Evolutionary conservation across 106 monocot species (phyloP), one percentile per base, ranked within the genome.

Genomic region (Phalaenopsis aphrodite): DNA sequence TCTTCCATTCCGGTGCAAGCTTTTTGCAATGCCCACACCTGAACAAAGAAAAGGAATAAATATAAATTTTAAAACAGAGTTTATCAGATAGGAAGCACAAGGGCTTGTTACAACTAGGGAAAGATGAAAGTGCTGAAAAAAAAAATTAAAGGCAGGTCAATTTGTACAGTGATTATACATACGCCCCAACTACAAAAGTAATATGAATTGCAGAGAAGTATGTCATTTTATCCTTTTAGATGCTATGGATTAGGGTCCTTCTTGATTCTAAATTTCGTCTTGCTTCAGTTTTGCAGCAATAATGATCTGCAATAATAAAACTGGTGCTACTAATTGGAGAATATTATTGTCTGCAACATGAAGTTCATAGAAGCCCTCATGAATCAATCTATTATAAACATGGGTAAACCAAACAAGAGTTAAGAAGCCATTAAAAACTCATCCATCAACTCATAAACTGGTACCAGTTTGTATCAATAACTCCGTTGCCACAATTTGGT

Each of bases 1-100:
- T 98, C 86, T 91, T 98, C 98, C 98, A 98, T 79, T 98, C 98
- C 46, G 98, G 98, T 67, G 98, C 94, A 77, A 98, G 86, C 68
- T 94, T 98, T 85, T 98, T 98, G 81, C 98, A 98, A 80, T 98
- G 98, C 24, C 98, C 97, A 78, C 98, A 98, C 98, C 98, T 98
- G 82, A 73, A 81, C 78, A n/a, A 81, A 42, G 3, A 72, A 78
- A 81, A 57, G 8, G 19, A 45, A 79, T 55, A 16, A 36, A 71
- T 15, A 41, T 38, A 37, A 71, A 8, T 39, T 3, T 64, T 6
- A 23, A 37, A 69, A n/a, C n/a, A 69, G 23, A 69, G 23, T 16
- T 12, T 37, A 18, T 43, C 74, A 74, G 17, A 1, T 45, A 43
- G 43, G 69, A 74, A 43, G 43, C 43, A 74, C 19, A 18, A 74